Base-by-base conservation (phyloP, 805 yeast species). In the Blastobotrys robertii region DNA sequence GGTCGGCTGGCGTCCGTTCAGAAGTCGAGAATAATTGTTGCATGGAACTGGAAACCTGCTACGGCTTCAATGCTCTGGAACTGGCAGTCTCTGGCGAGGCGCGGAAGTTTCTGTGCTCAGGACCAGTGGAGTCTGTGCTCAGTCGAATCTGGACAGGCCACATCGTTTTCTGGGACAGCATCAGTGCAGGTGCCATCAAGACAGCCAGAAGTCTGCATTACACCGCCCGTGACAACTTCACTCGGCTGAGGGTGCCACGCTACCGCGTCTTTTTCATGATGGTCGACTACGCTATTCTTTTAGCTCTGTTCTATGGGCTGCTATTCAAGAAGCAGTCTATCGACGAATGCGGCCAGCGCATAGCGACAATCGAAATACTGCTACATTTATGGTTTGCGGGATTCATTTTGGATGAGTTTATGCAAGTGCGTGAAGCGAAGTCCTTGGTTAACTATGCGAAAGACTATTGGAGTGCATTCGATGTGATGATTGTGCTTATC, bases 321-420 rank as follows among this genome's bases (percentile, higher is more conserved):
- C 43, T 57, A 30, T 45, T 50, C 39, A 49, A 44, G 5, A 46
- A 50, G 14, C 33, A 34, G 36, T 34, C 41, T 31, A 43, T 11
- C n/a, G 30, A 14, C 9, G 40, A 47, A 3, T 19, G 25, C 25
- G 25, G 25, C 25, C 25, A 19, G 25, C 4, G 25, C 4, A 19
- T 37, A 9, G 30, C 41, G 14, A 14, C 19, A 29, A 44, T 56
- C 11, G 64, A 59, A 39, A 38, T 54, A n/a, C 15, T 52, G 0
- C 74, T 87, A 4, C 95, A 87, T 61, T 65, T 84, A 7, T 87
- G 95, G 95, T 88, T 94, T 0, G 80, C 84, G 2, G 96, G 96
- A 0, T 78, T 88, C 34, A 83, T 86, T 5, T 83, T 85, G 63
- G 95, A 95, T 0, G 96, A 87, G 54, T 59, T 87, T 46, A 81